A percentile compares a stretch with the other conserved stretches of the same genome.
Conservation (phyloP, 2,329 filamentous ascomycete genomes). For the Monilinia polystroma region DNA sequence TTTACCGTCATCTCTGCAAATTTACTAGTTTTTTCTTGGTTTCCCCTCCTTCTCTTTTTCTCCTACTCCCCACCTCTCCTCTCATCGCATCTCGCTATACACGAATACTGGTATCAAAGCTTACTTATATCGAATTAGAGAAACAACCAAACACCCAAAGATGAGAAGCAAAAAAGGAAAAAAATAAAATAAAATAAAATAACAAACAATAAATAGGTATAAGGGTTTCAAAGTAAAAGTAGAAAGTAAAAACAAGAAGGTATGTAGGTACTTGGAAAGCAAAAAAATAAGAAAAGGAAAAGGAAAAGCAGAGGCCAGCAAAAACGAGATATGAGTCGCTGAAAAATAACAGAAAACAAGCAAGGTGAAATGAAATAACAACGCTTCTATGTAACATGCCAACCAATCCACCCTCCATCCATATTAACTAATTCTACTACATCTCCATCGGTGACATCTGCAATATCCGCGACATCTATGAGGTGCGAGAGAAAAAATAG, state of each 20-base stretch:
- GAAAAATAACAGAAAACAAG: background rate
- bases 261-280: background rate
- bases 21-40: background rate
- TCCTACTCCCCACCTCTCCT: background rate
- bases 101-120: constrained; percentile 21
- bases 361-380: background rate
- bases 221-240: too few relatives aligned
- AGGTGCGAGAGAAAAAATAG: background rate
- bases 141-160: background rate
- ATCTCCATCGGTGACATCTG: constrained; percentile 2
- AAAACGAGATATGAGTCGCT: background rate
- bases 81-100: background rate
- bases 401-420: constrained; percentile 11
- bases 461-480: background rate
- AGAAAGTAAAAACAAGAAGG: too few relatives aligned
- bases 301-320: background rate
- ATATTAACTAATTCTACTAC: background rate
- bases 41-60: too few relatives aligned
- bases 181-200: background rate
- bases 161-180: background rate
- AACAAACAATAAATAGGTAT: background rate
- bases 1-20: background rate
- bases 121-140: background rate
- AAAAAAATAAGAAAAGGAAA: background rate
- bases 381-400: constrained; percentile 18